Percentiles rank a stretch among this genome's conserved stretches.
phyloP scores from a whole-genome alignment of 768 basidiomycete species.

The Panaeolus papilionaceus region DNA sequence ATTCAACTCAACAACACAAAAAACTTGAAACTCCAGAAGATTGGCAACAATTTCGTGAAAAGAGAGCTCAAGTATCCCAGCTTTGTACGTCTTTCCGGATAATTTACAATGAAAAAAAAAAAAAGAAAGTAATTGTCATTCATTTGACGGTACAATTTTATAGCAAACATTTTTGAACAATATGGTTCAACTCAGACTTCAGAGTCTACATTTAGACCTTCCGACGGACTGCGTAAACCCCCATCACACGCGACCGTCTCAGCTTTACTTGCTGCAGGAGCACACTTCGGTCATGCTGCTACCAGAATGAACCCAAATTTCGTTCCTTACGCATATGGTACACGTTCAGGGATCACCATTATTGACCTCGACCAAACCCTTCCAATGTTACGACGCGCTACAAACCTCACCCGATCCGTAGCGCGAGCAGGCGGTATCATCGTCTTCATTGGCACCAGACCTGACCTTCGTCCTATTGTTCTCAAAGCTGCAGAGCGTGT shows the following conservation, averaged over 20 bases:
- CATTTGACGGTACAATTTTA: constrained; percentile 25
- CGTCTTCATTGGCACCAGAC: constrained; percentile 89
- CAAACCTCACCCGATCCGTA: constrained; percentile 83
- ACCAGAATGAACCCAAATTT: constrained; percentile 90
- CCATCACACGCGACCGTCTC: constrained; percentile 80
- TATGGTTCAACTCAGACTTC: constrained; percentile 83
- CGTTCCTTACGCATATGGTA: constrained; percentile 91
- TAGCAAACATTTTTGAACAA: constrained; percentile 67
- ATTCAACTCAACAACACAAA: constrained; percentile 34
- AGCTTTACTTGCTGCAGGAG: constrained; percentile 89
- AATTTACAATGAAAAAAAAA: too few species aligned
- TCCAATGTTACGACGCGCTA: constrained; percentile 89
- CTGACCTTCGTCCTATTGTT: constrained; percentile 77
- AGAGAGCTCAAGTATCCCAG: constrained; percentile 59
- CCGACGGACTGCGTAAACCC: constrained; percentile 72
- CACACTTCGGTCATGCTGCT: constrained; percentile 90
- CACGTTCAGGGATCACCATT: constrained; percentile 86
- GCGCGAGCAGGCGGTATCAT: constrained; percentile 83
- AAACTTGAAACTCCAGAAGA: constrained; percentile 58
- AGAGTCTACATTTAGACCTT: constrained; percentile 73
- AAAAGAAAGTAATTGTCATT: not conserved
- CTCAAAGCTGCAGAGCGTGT: constrained; percentile 81
- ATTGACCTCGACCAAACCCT: constrained; percentile 96
- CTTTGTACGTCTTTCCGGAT: constrained; percentile 51
- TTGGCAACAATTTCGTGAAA: constrained; percentile 68